phyloP scores from a whole-genome alignment of 1,139 yeast genomes.

The Taphrina deformans region DNA sequence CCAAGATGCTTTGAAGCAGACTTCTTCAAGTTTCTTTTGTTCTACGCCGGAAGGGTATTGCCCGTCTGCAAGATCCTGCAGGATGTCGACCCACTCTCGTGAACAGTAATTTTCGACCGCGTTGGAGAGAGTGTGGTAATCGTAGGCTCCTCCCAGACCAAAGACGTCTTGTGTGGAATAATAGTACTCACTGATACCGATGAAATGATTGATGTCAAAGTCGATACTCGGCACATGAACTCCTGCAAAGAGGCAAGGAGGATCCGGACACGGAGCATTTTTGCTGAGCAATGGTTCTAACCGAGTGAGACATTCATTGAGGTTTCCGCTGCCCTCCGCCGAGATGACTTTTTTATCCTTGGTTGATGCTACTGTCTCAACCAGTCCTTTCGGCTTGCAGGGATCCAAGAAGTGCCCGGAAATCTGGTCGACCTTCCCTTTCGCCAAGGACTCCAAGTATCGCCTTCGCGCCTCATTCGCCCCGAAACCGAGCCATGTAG shows the following conservation, averaged over 20 bases:
- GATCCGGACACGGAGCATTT: slow-evolving; percentile 49
- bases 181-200: slow-evolving; percentile 84
- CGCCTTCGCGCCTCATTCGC: slow-evolving; percentile 64
- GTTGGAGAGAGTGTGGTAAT: slow-evolving; percentile 48
- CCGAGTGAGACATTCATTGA: slow-evolving; percentile 54
- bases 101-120: slow-evolving; percentile 54
- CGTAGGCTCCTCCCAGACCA: slow-evolving; percentile 48
- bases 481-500: slow-evolving; percentile 76
- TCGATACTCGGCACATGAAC: slow-evolving; percentile 66
- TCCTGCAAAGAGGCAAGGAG: slow-evolving; percentile 49
- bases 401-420: slow-evolving; percentile 52
- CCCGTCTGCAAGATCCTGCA: slow-evolving; percentile 44
- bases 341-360: background rate
- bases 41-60: slow-evolving; percentile 45
- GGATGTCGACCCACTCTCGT: slow-evolving; percentile 51
- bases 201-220: slow-evolving; percentile 64
- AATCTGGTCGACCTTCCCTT: slow-evolving; percentile 10
- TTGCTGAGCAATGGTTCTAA: slow-evolving; percentile 57
- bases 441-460: slow-evolving; percentile 47
- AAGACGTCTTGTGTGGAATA: slow-evolving; percentile 60
- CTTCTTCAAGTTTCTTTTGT: slow-evolving; percentile 51
- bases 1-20: slow-evolving; percentile 75
- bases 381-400: slow-evolving; percentile 56
- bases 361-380: slow-evolving; percentile 37
- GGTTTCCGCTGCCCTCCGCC: slow-evolving; percentile 60